A percentile compares a stretch with the other conserved stretches of the same genome.
Evolutionary conservation across 768 basidiomycete genomes (phyloP).

Genomic region (Calocybe indica): DNA sequence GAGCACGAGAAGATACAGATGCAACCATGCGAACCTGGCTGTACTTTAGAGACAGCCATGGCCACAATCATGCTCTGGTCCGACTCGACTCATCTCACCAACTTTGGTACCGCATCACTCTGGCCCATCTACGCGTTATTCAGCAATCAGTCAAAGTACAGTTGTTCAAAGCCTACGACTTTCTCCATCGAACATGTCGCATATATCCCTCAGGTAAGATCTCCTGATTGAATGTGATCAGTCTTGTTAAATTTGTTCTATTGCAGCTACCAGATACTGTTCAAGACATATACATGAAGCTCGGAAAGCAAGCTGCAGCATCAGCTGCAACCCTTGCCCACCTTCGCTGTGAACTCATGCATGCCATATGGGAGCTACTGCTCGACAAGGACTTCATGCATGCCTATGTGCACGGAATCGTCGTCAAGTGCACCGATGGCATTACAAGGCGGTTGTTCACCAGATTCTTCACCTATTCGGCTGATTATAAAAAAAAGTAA

Average conservation of each 20-base stretch:
- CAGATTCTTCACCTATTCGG: constrained; percentile 25
- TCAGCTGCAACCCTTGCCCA: constrained; percentile 18
- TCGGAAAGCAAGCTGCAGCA: constrained; percentile 1
- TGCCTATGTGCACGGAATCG: constrained; percentile 21
- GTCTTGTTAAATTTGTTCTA: neutral
- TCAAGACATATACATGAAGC: constrained; percentile 15
- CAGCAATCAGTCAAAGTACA: constrained; percentile 33
- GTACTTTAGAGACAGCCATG: constrained; percentile 17
- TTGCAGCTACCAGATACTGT: constrained; percentile 23
- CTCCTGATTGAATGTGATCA: neutral
- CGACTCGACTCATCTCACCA: constrained; percentile 27
- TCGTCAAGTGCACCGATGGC: constrained; percentile 22
- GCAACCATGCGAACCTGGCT: constrained; percentile 6
- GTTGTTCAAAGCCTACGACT: constrained; percentile 17
- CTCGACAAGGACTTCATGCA: constrained; percentile 20
- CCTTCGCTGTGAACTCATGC: constrained; percentile 24
- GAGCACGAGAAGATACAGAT: constrained; percentile 10
- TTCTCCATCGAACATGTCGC: constrained; percentile 30
- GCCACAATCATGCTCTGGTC: constrained; percentile 25
- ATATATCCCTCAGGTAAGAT: constrained; percentile 30
- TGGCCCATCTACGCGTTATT: constrained; percentile 37
- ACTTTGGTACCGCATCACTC: constrained; percentile 26
- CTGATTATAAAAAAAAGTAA: constrained; percentile 33
- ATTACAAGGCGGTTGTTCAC: constrained; percentile 21
- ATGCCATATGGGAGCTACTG: constrained; percentile 19